Conservation (phyloP, 2,329 filamentous ascomycete genomes). For the Gnomoniopsis sp. region DNA sequence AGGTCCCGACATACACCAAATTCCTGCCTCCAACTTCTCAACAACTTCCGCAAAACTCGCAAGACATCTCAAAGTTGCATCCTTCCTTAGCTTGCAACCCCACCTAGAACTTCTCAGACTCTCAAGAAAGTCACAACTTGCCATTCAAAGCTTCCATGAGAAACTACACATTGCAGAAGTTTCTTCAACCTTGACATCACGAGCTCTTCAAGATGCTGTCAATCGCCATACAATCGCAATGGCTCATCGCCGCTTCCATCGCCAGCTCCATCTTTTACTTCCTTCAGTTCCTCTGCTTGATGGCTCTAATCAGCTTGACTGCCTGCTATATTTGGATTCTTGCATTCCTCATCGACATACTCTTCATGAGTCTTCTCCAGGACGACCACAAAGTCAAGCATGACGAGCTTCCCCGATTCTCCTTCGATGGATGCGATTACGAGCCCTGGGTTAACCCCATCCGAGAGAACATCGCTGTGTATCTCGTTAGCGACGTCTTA, state of each 20-base stretch:
- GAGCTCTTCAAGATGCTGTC: neutral
- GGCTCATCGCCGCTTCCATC: neutral
- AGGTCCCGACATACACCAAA: too few relatives aligned
- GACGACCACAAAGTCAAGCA: neutral
- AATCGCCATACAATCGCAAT: neutral
- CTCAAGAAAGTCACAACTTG: too few relatives aligned
- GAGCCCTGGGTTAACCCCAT: neutral
- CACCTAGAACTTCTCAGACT: too few relatives aligned
- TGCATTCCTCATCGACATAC: neutral
- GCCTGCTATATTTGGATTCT: neutral
- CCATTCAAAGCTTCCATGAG: too few relatives aligned
- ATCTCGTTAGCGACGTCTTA: neutral
- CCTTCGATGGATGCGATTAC: neutral
- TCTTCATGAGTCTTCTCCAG: neutral
- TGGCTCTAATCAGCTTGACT: neutral
- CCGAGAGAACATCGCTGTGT: neutral
- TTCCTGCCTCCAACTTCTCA: too few relatives aligned
- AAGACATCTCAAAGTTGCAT: too few relatives aligned
- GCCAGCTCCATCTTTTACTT: neutral
- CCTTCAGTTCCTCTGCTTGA: neutral
- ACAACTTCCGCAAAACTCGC: too few relatives aligned
- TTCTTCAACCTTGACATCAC: neutral
- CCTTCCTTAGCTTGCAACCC: too few relatives aligned
- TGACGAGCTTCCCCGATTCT: neutral
- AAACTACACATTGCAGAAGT: neutral